phyloP scores from a whole-genome alignment of 2,329 filamentous ascomycete species.

The Aspergillus pseudoviridinutans region DNA sequence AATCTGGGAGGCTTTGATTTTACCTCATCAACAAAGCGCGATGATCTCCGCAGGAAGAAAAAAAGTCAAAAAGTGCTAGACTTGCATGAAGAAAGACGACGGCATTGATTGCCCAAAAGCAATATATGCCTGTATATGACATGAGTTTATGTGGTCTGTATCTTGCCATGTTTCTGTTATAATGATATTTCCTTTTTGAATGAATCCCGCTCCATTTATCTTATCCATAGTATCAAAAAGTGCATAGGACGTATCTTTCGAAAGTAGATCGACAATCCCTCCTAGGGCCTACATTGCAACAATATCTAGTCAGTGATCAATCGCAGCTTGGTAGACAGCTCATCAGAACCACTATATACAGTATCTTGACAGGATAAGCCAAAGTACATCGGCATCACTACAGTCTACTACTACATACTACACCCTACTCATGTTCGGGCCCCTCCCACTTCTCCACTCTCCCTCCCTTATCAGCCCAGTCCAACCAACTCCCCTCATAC shows the following conservation, averaged over 20 bases:
- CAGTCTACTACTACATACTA: background rate
- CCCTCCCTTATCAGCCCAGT: slow-evolving; percentile 75
- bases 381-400: background rate
- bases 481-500: slow-evolving; percentile 56
- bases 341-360: background rate
- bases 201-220: background rate
- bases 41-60: background rate
- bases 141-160: slow-evolving; percentile 21
- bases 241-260: background rate
- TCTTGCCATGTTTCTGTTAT: slow-evolving; percentile 18
- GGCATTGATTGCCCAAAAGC: slow-evolving; percentile 21
- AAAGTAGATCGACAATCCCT: too few relatives aligned
- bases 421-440: slow-evolving; percentile 13
- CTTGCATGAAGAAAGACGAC: slow-evolving; percentile 25
- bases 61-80: slow-evolving; percentile 16
- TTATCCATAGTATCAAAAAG: background rate
- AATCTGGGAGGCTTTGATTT: background rate
- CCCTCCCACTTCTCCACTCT: slow-evolving; percentile 49
- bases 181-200: slow-evolving; percentile 10
- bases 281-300: background rate
- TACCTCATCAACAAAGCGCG: background rate
- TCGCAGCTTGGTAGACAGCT: background rate
- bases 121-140: slow-evolving; percentile 27
- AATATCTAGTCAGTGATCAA: background rate
- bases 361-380: background rate